These are phyloP conservation scores for Phialocephala subalpina DNA, from an alignment of 2,329 filamentous ascomycete genomes.

Conservation along the genomic window DNA sequence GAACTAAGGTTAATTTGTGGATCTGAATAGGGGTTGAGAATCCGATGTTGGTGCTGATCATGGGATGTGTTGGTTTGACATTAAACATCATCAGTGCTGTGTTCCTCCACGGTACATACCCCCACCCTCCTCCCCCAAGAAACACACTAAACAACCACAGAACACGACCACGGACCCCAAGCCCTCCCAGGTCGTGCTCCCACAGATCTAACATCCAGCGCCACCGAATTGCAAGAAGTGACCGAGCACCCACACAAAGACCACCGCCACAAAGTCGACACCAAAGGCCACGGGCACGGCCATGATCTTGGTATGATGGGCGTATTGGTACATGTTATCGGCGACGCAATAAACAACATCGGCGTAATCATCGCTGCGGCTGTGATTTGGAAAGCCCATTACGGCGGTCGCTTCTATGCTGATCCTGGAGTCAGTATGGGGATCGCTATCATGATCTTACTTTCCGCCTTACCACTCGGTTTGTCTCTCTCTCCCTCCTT, in stretches of 20 bases:
- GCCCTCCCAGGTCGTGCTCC: not conserved
- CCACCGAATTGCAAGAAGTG: conserved; percentile 16
- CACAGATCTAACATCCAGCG: conserved; percentile 1
- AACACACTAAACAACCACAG: conserved; percentile 14
- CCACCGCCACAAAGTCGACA: conserved; percentile 54
- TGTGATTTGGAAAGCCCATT: conserved; percentile 71
- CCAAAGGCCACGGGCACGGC: conserved; percentile 46
- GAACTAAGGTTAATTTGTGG: not conserved
- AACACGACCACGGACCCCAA: conserved; percentile 39
- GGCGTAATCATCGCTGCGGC: conserved; percentile 76
- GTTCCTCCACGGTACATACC: conserved; percentile 67
- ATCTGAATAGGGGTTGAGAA: conserved; percentile 66
- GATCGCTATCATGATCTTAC: conserved; percentile 77
- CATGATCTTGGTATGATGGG: conserved; percentile 76
- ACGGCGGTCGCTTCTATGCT: conserved; percentile 69
- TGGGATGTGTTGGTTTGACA: conserved; percentile 71
- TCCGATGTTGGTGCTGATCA: conserved; percentile 71
- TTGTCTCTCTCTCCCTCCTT: no score
- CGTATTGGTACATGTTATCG: conserved; percentile 74
- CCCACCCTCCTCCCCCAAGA: not conserved
- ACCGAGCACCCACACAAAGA: conserved; percentile 50
- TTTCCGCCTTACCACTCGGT: conserved; percentile 66
- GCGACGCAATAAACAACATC: conserved; percentile 79
- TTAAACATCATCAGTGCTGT: conserved; percentile 73
- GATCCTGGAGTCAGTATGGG: conserved; percentile 74